phyloP scores from a whole-genome alignment of 2,329 filamentous ascomycete species.

The Penicillium sp. region DNA sequence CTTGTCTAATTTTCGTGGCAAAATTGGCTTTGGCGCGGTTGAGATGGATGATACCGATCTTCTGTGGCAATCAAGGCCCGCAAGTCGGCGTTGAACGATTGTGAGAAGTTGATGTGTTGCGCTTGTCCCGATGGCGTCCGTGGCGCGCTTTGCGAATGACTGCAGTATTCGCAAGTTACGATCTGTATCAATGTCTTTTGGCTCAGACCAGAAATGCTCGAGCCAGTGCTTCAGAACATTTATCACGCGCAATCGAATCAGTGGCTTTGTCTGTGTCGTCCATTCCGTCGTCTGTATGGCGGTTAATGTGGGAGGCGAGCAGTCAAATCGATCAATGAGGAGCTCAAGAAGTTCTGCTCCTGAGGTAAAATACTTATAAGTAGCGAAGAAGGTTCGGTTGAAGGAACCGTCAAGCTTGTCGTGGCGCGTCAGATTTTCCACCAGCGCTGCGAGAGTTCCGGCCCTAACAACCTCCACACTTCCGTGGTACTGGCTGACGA shows the following conservation, averaged over 20 bases:
- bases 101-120: slow-evolving; percentile 70
- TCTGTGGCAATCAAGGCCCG: slow-evolving; percentile 65
- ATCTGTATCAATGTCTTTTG: slow-evolving; percentile 61
- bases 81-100: slow-evolving; percentile 77
- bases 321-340: slow-evolving; percentile 79
- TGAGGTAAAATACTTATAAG: slow-evolving; percentile 85
- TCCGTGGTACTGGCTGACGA: slow-evolving; percentile 8
- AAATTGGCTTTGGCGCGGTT: slow-evolving; percentile 76
- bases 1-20: slow-evolving; percentile 97
- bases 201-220: slow-evolving; percentile 95
- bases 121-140: slow-evolving; percentile 7
- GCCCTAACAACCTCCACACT: slow-evolving; percentile 14
- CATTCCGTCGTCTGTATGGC: slow-evolving; percentile 71
- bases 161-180: slow-evolving; percentile 78
- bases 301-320: slow-evolving; percentile 72
- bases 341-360: slow-evolving; percentile 84
- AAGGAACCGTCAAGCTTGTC: slow-evolving; percentile 88
- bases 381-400: slow-evolving; percentile 92
- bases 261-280: slow-evolving; percentile 85
- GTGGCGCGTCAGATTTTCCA: slow-evolving; percentile 88
- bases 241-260: slow-evolving; percentile 85
- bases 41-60: slow-evolving; percentile 61
- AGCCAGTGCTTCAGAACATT: slow-evolving; percentile 97
- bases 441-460: slow-evolving; percentile 78
- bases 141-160: slow-evolving; percentile 62